These are phyloP conservation scores for Amaranthus palmeri DNA, from an alignment of 148 eudicot species.

Conservation along the genomic window DNA sequence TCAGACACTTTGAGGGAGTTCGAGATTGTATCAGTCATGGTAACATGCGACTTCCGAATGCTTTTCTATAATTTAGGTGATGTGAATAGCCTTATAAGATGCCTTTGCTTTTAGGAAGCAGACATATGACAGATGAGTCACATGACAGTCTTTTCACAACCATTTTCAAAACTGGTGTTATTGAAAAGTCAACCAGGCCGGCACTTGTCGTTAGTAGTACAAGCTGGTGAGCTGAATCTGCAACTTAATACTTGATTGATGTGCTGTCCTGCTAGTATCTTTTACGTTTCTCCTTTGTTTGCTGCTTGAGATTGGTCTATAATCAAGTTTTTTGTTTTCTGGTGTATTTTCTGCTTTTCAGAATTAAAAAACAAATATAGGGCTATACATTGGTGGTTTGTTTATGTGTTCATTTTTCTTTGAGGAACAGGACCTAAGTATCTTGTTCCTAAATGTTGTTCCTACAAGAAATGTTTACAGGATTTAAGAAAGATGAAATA, in stretches of 20 bases:
- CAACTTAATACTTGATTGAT: not conserved
- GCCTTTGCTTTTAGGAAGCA: slow-evolving; percentile 29
- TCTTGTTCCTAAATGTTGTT: no score
- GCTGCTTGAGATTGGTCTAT: not conserved
- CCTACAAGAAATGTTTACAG: no score
- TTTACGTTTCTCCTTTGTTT: slow-evolving; percentile 1
- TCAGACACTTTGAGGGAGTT: slow-evolving; percentile 44
- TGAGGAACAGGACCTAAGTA: no score
- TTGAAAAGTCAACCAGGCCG: slow-evolving; percentile 68
- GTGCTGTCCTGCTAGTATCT: not conserved
- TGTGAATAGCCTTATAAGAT: slow-evolving; percentile 9
- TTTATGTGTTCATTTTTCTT: not conserved
- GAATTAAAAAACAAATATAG: not conserved
- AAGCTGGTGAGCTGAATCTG: slow-evolving; percentile 64
- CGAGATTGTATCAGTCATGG: slow-evolving; percentile 74
- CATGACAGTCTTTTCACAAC: slow-evolving; percentile 56
- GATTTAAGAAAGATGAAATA: no score
- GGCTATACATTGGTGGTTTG: not conserved
- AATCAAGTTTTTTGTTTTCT: not conserved
- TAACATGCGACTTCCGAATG: slow-evolving; percentile 17
- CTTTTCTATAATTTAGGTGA: slow-evolving; percentile 9
- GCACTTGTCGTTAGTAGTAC: slow-evolving; percentile 94
- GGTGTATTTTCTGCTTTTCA: not conserved
- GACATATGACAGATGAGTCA: slow-evolving; percentile 26
- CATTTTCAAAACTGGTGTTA: slow-evolving; percentile 31